Conservation (phyloP, 306 rosid genomes). For the Glycine tomentella region DNA sequence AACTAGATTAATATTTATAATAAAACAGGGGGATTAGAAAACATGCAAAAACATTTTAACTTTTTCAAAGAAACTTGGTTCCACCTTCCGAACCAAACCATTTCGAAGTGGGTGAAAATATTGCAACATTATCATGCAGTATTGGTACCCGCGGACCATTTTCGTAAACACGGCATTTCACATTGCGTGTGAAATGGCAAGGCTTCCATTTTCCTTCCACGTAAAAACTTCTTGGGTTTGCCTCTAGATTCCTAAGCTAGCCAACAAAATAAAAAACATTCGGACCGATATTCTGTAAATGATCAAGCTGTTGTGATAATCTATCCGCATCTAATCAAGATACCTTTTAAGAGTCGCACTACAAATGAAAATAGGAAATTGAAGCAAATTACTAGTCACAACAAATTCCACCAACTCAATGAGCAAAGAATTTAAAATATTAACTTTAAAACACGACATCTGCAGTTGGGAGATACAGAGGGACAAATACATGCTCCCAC, state of each 20-base stretch:
- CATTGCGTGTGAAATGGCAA: neutral
- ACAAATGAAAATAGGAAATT: conserved; percentile 40
- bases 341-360: conserved; percentile 27
- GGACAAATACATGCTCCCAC: conserved; percentile 49
- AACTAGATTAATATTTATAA: too few relatives aligned
- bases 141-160: neutral
- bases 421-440: conserved; percentile 39
- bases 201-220: conserved; percentile 11
- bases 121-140: too few relatives aligned
- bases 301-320: conserved; percentile 19
- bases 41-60: neutral
- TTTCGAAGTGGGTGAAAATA: too few relatives aligned
- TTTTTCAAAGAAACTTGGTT: neutral
- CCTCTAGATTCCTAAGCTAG: conserved; percentile 1
- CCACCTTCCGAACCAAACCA: neutral
- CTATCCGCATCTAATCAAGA: conserved; percentile 38
- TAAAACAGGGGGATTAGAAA: too few relatives aligned
- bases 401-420: conserved; percentile 46
- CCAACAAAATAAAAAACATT: neutral
- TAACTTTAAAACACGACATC: conserved; percentile 44
- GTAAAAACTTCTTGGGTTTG: neutral
- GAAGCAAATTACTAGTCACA: conserved; percentile 31
- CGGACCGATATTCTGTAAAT: neutral
- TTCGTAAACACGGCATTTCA: neutral
- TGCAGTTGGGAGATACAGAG: conserved; percentile 45